These are phyloP conservation scores for Glycyrrhiza uralensis DNA, from an alignment of 306 rosid genomes.

Conservation along the genomic window DNA sequence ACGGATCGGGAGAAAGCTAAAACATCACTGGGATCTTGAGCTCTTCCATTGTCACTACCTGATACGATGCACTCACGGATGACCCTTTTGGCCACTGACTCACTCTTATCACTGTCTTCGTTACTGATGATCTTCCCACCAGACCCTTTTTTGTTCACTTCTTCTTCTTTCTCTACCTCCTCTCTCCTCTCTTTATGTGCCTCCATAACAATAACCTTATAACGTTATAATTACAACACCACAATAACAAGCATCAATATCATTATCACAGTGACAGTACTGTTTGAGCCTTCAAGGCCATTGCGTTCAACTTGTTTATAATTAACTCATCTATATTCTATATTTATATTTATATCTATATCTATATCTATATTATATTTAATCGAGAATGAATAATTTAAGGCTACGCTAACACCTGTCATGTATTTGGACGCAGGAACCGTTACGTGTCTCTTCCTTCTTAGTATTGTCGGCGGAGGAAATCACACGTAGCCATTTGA, in stretches of 20 bases:
- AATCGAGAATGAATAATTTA: too few relatives aligned
- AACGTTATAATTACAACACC: background rate
- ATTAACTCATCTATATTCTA: too few relatives aligned
- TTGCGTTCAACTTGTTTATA: background rate
- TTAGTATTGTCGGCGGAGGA: background rate
- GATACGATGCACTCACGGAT: slow-evolving; percentile 30
- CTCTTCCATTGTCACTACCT: background rate
- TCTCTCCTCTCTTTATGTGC: slow-evolving; percentile 42
- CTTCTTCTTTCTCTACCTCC: slow-evolving; percentile 16
- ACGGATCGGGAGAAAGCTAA: slow-evolving; percentile 50
- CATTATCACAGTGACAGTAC: too few relatives aligned
- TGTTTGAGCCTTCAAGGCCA: too few relatives aligned
- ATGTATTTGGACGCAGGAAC: background rate
- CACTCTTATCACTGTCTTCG: background rate
- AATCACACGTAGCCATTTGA: background rate
- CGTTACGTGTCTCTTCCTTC: background rate
- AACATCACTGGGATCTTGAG: slow-evolving; percentile 35
- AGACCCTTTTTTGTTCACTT: background rate
- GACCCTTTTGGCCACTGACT: slow-evolving; percentile 24
- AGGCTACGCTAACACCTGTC: slow-evolving; percentile 10
- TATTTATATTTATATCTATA: too few relatives aligned
- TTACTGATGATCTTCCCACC: background rate
- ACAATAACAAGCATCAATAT: background rate
- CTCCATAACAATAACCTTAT: slow-evolving; percentile 29
- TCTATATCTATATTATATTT: too few relatives aligned